A percentile compares a stretch with the other conserved stretches of the same genome.
phyloP scores from a whole-genome alignment of 2,329 filamentous ascomycete genomes.

The Phialophora expanda region DNA sequence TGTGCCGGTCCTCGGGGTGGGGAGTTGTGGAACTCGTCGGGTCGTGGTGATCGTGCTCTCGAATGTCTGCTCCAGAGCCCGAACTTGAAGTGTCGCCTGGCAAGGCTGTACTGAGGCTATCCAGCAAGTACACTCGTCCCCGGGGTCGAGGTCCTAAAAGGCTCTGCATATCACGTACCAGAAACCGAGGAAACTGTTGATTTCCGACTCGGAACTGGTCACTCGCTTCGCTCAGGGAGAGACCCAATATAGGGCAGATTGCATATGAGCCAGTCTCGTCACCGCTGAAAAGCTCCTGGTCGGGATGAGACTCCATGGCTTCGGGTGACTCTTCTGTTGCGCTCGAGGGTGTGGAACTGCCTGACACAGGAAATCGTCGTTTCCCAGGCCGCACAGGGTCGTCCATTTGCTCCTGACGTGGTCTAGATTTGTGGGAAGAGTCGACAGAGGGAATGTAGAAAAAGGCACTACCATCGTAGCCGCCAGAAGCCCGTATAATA shows the following conservation, averaged over 20 bases:
- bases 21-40: not conserved
- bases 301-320: not conserved
- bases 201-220: not conserved
- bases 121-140: not conserved
- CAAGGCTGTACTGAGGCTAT: not conserved
- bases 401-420: conserved; percentile 2
- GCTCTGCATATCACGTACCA: conserved; percentile 3
- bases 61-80: not conserved
- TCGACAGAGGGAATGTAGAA: conserved; percentile 32
- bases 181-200: conserved; percentile 7
- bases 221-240: not conserved
- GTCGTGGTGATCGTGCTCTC: not conserved
- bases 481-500: conserved; percentile 51
- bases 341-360: conserved; percentile 1
- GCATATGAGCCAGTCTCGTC: conserved; percentile 3
- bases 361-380: not conserved
- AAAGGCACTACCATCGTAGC: conserved; percentile 47
- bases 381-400: not conserved
- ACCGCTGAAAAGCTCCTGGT: not conserved
- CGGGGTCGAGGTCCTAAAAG: not conserved
- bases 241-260: conserved; percentile 1
- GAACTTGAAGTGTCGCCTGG: conserved; percentile 12
- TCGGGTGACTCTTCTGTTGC: not conserved
- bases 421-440: conserved; percentile 17
- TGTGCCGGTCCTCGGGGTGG: not conserved